Evolutionary conservation across 495 filamentous ascomycete genomes (phyloP).

Genomic region (Penicillium soppii): DNA sequence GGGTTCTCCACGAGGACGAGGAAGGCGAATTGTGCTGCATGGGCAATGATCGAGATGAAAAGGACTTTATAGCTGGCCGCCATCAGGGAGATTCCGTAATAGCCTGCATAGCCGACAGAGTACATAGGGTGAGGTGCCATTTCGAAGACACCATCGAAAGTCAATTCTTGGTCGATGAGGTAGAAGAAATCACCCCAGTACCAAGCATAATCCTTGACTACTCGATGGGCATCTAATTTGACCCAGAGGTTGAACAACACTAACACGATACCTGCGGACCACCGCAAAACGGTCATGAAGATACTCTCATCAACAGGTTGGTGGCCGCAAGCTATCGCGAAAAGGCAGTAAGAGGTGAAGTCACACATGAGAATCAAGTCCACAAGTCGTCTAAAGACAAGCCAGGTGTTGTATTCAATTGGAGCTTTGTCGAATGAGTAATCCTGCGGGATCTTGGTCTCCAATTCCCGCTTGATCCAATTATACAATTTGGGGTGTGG

Average conservation of each 20-base stretch:
- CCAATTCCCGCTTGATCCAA: slow-evolving; percentile 81
- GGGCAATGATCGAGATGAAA: slow-evolving; percentile 92
- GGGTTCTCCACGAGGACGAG: slow-evolving; percentile 88
- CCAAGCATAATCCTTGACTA: slow-evolving; percentile 99
- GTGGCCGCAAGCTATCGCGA: slow-evolving; percentile 84
- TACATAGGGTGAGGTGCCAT: slow-evolving; percentile 99
- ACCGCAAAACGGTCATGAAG: slow-evolving; percentile 68
- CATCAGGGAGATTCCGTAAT: slow-evolving; percentile 98
- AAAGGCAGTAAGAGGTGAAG: slow-evolving; percentile 93
- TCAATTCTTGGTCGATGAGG: slow-evolving; percentile 95
- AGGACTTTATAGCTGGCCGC: slow-evolving; percentile 96
- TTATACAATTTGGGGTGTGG: slow-evolving; percentile 77
- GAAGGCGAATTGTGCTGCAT: slow-evolving; percentile 93
- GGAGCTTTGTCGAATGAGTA: slow-evolving; percentile 92
- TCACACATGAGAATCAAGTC: slow-evolving; percentile 98
- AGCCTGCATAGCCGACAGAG: slow-evolving; percentile 95
- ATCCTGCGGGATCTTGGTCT: slow-evolving; percentile 90
- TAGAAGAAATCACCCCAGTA: slow-evolving; percentile 99
- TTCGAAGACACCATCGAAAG: slow-evolving; percentile 98
- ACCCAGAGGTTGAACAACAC: slow-evolving; percentile 98
- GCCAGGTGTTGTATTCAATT: slow-evolving; percentile 98
- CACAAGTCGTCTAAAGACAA: slow-evolving; percentile 90
- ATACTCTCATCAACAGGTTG: slow-evolving; percentile 69
- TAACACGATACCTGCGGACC: slow-evolving; percentile 76
- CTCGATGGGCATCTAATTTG: slow-evolving; percentile 93